Evolutionary conservation across 768 basidiomycete species (phyloP), one percentile per base, ranked within the genome.

Genomic region (Agaricus subrufescens): DNA sequence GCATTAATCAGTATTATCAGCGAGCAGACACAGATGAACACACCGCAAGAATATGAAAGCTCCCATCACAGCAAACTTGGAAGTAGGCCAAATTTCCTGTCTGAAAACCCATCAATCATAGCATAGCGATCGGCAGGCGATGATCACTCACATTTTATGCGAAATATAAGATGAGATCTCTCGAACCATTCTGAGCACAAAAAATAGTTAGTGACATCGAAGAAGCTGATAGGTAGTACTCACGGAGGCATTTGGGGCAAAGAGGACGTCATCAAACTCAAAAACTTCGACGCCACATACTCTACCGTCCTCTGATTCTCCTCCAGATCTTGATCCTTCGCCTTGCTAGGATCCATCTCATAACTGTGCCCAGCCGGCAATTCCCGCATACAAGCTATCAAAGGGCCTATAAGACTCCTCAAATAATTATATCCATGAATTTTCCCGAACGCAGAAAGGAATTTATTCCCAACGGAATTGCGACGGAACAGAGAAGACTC

Each of bases 351-450:
- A 68, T 95, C 91, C 34, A 95, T 72, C 57, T 91, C 88, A 65
- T 89, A 94, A 1, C 83, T 82, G 54, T 83, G 83, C 9, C 86
- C 91, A 6, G 82, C 66, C 2, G 92, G 90, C 69, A 90, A 79
- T 4, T 81, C 74, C 4, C 78, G 70, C 80, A 97, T 89, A 23
- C 81, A 82, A 60, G 86, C 80, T 60, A 97, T 78, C 30, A 96
- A 75, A 3, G 93, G 91, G 43, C 80, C 74, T 46, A 96, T 80
- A 25, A 95, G 77, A 45, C 79, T 82, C 19, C 94, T 81, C n/a
- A 97, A 75, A 68, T 96, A 97, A 56, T 86, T 85, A 68, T 96
- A 97, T 3, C 94, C 95, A 58, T 94, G 91, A n/a, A 89, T 83
- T 65, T 80, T 85, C 3, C 91, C 91, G 62, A 95, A 95, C 1